Evolutionary conservation across 2,329 filamentous ascomycete species (phyloP).

Genomic region (Fusarium sp.): DNA sequence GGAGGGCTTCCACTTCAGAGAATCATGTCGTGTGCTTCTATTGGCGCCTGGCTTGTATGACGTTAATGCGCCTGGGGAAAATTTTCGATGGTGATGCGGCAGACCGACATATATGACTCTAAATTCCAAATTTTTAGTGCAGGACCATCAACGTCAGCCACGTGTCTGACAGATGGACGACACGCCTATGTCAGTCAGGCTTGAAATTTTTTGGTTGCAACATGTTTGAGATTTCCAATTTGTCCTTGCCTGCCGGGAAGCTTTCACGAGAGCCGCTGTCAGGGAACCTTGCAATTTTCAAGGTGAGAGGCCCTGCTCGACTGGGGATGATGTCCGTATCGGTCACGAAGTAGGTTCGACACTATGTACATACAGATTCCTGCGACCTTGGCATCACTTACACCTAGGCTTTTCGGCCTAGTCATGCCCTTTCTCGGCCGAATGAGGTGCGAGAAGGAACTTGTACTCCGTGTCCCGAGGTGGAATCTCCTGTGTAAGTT

Average conservation of each 20-base stretch:
- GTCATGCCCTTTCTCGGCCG: constrained; percentile 38
- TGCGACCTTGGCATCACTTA: constrained; percentile 32
- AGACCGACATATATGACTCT: constrained; percentile 20
- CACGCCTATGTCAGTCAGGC: constrained; percentile 1
- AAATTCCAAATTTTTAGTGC: not conserved
- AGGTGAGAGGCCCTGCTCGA: constrained; percentile 29
- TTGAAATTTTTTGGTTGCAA: constrained; percentile 11
- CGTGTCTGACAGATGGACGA: constrained; percentile 18
- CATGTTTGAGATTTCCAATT: constrained; percentile 7
- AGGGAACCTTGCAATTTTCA: constrained; percentile 17
- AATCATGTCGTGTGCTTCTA: constrained; percentile 10
- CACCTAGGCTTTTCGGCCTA: constrained; percentile 31
- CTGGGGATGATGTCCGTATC: constrained; percentile 26
- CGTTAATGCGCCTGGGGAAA: not conserved
- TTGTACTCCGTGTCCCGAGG: constrained; percentile 25
- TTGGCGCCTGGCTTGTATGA: constrained; percentile 4
- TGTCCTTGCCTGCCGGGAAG: constrained; percentile 19
- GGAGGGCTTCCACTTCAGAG: constrained; percentile 11
- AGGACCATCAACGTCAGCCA: constrained; percentile 23
- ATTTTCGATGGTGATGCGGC: constrained; percentile 5
- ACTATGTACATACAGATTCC: constrained; percentile 15
- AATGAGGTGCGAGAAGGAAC: constrained; percentile 27
- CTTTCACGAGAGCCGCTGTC: constrained; percentile 7
- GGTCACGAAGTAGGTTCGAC: constrained; percentile 17
- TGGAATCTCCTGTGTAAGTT: constrained; percentile 7